Base-by-base conservation (phyloP, 1,139 yeast genomes). In the Pichia sp. region DNA sequence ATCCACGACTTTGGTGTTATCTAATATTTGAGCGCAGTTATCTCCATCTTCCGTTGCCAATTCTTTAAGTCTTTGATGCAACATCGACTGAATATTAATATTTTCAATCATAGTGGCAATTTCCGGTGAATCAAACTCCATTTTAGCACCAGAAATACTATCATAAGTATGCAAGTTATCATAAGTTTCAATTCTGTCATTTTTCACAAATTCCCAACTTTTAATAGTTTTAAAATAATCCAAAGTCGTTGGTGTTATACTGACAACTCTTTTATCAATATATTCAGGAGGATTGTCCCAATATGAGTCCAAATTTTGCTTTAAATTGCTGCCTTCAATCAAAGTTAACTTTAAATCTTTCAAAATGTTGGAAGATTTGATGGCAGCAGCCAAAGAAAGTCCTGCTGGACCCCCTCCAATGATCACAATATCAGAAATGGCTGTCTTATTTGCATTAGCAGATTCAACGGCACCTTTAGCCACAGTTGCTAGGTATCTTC, bases 401-500 rank as follows among this genome's bases (percentile, higher is more conserved):
- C 99, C 99, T 0, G 98, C 97, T 1, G 97, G 96, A 0, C 99
- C 99, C 5, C 95, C 98, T 29, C 99, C 99, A 40, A 94, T 85
- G 47, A 92, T 84, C 10, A 86, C 81, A 28, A 94, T 79, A 61
- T 92, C 99, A 43, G 73, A 72, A 28, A 65, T 33, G 23, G 45
- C 46, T 7, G 34, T 10, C 4, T 29, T 27, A 4, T 29, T 26
- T 6, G 27, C 8, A 4, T 27, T 29, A 16, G 23, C 33, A 32
- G 33, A 32, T 32, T 32, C 33, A 32, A 40, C 26, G 3, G 42
- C 41, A 16, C 23, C 23, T 7, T 41, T 41, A 8, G 31, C 38
- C 5, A 52, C 61, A 0, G 64, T 61, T 0, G 69, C 62, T 27
- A 65, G 44, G 6, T 57, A 48, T 44, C 69, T 59, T 47, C 49